Percentiles rank a stretch among this genome's conserved stretches.
phyloP scores from a whole-genome alignment of 116 monocot species.

The Trichopus zeylanicus region DNA sequence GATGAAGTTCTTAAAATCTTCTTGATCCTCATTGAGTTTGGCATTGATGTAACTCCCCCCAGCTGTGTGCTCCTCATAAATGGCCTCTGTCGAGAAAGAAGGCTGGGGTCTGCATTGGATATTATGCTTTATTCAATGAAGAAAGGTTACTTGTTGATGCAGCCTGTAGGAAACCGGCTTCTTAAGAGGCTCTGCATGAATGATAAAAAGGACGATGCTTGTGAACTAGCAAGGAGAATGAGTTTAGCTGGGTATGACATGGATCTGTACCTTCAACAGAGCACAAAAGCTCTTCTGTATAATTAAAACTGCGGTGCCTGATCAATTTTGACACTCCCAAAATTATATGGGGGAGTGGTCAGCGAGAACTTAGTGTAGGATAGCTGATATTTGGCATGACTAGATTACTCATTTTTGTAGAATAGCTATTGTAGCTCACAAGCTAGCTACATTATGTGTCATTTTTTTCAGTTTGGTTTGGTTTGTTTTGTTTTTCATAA shows the following conservation, averaged over 20 bases:
- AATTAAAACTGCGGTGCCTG: slow-evolving; percentile 2
- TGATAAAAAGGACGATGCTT: slow-evolving; percentile 33
- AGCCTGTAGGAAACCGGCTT: slow-evolving; percentile 51
- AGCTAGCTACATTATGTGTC: too few species aligned
- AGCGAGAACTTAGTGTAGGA: too few species aligned
- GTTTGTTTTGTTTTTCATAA: too few species aligned
- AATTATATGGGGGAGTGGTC: too few species aligned
- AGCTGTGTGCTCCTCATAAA: slow-evolving; percentile 51
- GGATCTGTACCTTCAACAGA: slow-evolving; percentile 40
- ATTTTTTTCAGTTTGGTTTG: too few species aligned
- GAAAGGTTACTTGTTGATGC: slow-evolving; percentile 39
- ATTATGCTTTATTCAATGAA: slow-evolving; percentile 57
- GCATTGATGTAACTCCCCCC: slow-evolving; percentile 40
- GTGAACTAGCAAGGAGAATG: slow-evolving; percentile 43
- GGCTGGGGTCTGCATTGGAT: slow-evolving; percentile 35
- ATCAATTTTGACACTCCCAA: too few species aligned
- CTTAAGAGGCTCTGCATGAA: slow-evolving; percentile 42
- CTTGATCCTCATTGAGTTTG: slow-evolving; percentile 30
- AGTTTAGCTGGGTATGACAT: slow-evolving; percentile 53
- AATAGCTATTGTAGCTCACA: too few species aligned
- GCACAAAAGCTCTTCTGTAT: slow-evolving; percentile 33
- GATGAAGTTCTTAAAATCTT: slow-evolving; percentile 55
- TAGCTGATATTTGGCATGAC: too few species aligned
- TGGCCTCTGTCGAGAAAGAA: slow-evolving; percentile 37
- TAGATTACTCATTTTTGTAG: too few species aligned